Base-by-base conservation (phyloP, 139 green algal species). In the Chlorella ohadii region DNA sequence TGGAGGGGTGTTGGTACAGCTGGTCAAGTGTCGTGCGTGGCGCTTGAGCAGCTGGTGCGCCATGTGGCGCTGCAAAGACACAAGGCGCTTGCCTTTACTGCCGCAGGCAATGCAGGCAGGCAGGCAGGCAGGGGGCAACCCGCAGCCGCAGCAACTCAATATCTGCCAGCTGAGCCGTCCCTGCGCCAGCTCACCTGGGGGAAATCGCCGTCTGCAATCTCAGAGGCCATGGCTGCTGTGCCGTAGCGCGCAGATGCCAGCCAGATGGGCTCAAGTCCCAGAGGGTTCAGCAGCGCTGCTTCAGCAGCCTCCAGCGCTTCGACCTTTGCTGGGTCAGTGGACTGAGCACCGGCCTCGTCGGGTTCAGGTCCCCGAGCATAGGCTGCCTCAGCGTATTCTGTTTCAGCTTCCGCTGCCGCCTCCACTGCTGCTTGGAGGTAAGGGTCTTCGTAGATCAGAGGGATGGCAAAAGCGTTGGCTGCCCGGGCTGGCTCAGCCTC, bases 391-490 rank as follows among this genome's bases (percentile, higher is more conserved):
- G 59, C 59, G 33, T 41, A 63, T 0, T 38, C 76, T 0, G 13
- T 51, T 63, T 80, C 74, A 12, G 74, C 74, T 16, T 36, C 51
- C 3, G 76, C 76, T 0, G 76, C 76, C 4, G 76, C 57, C 4
- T 63, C 76, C 57, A 57, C 76, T 12, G 76, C 76, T 27, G 76
- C 76, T 36, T 72, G 57, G 4, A 82, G 36, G 36, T 82, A 72
- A 1, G 76, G 76, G 36, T 82, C 59, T 1, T 72, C 31, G 39
- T 72, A 82, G 3, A 82, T 27, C 36, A 41, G 57, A 7, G 38
- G 33, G 27, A 59, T 59, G 59, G 59, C 36, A 72, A n/a, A 39
- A 2, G 22, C 27, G 47, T 33, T 72, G 70, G 38, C 44, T 16
- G 68, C 39, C 11, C 2, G 25, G 38, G 39, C 28, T 16, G 70